Percentiles rank a stretch among this genome's conserved stretches.
These are phyloP conservation scores for Pachyrhizus erosus DNA, from an alignment of 306 rosid species.

Conservation along the genomic window DNA sequence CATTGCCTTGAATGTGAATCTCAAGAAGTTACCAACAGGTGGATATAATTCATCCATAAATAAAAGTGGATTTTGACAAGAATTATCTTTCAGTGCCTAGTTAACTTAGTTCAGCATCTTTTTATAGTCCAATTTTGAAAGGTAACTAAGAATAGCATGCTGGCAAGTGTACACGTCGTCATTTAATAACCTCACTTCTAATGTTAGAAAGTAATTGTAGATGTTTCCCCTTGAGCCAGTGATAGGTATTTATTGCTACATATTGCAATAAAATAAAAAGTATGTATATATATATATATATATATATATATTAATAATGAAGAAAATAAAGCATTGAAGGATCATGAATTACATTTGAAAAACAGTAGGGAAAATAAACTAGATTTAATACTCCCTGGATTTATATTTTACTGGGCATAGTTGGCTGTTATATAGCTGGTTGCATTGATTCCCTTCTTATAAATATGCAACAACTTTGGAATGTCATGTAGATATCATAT, in stretches of 20 bases:
- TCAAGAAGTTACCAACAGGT: background rate
- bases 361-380: background rate
- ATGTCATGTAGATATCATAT: background rate
- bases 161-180: background rate
- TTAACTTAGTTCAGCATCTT: background rate
- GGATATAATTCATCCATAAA: background rate
- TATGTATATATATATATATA: background rate
- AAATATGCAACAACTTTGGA: background rate
- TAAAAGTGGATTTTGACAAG: background rate
- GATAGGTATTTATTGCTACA: background rate
- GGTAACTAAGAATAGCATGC: background rate
- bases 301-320: background rate
- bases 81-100: background rate
- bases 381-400: background rate
- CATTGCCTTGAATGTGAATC: background rate
- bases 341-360: constrained; percentile 5
- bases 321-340: background rate
- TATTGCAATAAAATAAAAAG: background rate
- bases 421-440: background rate
- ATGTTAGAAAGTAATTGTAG: background rate
- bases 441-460: background rate
- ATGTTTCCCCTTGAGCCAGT: background rate
- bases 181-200: background rate
- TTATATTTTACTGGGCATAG: background rate
- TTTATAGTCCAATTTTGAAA: no score